Conservation (phyloP, 2,329 filamentous ascomycete species). For the Arthrobotrys iridis region DNA sequence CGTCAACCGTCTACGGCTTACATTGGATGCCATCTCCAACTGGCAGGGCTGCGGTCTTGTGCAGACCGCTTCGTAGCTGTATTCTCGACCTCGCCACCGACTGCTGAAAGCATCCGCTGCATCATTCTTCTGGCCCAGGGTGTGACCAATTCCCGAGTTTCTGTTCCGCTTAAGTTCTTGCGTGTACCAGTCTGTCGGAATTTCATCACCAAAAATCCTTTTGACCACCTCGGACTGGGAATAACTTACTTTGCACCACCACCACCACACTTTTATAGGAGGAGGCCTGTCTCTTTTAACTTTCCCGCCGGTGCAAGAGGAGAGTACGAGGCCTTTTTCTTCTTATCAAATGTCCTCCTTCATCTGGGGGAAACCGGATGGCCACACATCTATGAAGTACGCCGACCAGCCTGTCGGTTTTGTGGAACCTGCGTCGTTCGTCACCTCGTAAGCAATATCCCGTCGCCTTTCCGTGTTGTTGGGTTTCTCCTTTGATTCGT, state of each 20-base stretch:
- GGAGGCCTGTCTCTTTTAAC: constrained; percentile 34
- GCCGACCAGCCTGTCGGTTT: constrained; percentile 46
- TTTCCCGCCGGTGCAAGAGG: constrained; percentile 20
- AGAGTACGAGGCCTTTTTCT: constrained; percentile 29
- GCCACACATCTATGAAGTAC: constrained; percentile 46
- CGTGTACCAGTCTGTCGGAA: constrained; percentile 48
- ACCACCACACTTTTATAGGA: constrained; percentile 35
- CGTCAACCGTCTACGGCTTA: constrained; percentile 14
- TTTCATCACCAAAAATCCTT: constrained; percentile 49
- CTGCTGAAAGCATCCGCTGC: constrained; percentile 37
- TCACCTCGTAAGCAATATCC: constrained; percentile 40
- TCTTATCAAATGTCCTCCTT: constrained; percentile 49
- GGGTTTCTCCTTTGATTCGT: constrained; percentile 23
- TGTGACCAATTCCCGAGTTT: constrained; percentile 53
- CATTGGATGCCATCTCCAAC: constrained; percentile 40
- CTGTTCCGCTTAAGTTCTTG: constrained; percentile 53
- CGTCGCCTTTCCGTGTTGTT: constrained; percentile 10
- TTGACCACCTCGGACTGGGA: constrained; percentile 14
- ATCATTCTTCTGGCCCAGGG: constrained; percentile 39
- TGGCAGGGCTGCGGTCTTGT: constrained; percentile 31
- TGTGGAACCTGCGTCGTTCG: constrained; percentile 51
- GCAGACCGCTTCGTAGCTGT: constrained; percentile 23
- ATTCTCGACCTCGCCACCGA: constrained; percentile 46
- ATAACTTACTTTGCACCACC: constrained; percentile 29
- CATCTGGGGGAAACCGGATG: constrained; percentile 46